Evolutionary conservation across 306 rosid species (phyloP).

Genomic region (Fragaria iinumae): DNA sequence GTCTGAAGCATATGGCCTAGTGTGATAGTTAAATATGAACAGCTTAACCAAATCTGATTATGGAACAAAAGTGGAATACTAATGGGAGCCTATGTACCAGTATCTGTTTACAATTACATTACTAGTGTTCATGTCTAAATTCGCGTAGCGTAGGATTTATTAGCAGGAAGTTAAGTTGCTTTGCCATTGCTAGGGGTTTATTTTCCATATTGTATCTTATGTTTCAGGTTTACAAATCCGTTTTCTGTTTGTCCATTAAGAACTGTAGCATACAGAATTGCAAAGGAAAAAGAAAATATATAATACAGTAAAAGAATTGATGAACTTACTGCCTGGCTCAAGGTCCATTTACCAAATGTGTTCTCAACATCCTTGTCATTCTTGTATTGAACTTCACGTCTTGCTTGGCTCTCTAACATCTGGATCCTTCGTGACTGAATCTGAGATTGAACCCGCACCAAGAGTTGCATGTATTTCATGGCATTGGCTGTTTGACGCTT

Average conservation of each 20-base stretch:
- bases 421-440: constrained; percentile 92
- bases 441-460: constrained; percentile 93
- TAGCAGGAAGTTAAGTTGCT: not conserved
- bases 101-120: not conserved
- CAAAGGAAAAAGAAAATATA: not conserved
- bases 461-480: constrained; percentile 94
- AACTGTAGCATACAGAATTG: not conserved
- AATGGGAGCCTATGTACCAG: not conserved
- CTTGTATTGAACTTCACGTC: constrained; percentile 63
- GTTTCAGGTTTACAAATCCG: not conserved
- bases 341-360: constrained; percentile 60
- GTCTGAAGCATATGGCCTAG: not conserved
- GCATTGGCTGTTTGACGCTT: constrained; percentile 93
- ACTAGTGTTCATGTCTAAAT: not conserved
- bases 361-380: constrained; percentile 62
- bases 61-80: not conserved
- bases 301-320: not conserved
- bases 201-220: not conserved
- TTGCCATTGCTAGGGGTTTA: not conserved
- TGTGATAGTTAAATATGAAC: not conserved
- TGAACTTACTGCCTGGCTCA: constrained; percentile 59
- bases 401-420: constrained; percentile 83
- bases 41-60: not conserved
- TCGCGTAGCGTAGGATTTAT: not conserved
- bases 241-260: not conserved